A percentile compares a stretch with the other conserved stretches of the same genome.
Conservation (phyloP, 805 yeast species). For the Starmera quercuum region DNA sequence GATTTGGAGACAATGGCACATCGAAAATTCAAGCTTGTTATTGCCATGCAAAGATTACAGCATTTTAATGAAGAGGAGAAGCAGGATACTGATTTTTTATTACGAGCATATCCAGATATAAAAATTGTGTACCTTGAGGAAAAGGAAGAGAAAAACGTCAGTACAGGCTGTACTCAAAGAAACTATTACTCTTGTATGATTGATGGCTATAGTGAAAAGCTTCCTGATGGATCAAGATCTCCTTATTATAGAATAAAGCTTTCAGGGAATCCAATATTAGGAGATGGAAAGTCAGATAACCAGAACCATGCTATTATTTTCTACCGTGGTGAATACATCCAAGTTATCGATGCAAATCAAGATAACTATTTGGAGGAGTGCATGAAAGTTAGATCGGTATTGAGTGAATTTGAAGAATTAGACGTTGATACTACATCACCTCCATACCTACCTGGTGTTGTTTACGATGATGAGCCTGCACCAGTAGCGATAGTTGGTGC, state of each 20-base stretch:
- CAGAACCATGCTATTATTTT: conserved; percentile 84
- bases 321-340: conserved; percentile 90
- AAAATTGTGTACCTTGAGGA: conserved; percentile 48
- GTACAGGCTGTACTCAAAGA: conserved; percentile 21
- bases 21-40: conserved; percentile 71
- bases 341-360: conserved; percentile 93
- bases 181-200: conserved; percentile 59
- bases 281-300: conserved; percentile 95
- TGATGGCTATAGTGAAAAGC: conserved; percentile 43
- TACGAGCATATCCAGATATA: conserved; percentile 67
- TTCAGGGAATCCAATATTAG: conserved; percentile 91
- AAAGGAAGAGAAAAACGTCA: conserved; percentile 13
- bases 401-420: conserved; percentile 87
- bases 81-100: conserved; percentile 58
- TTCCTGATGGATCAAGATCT: conserved; percentile 44
- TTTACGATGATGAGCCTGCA: conserved; percentile 24
- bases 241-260: conserved; percentile 63
- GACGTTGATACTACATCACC: conserved; percentile 36
- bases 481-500: conserved; percentile 95
- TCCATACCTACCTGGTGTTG: conserved; percentile 56
- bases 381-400: conserved; percentile 75
- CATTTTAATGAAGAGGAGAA: conserved; percentile 57
- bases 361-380: conserved; percentile 95
- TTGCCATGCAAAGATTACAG: conserved; percentile 83
- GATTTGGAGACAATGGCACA: conserved; percentile 68